A percentile compares a stretch with the other conserved stretches of the same genome.
Conservation (phyloP, 2,329 filamentous ascomycete species). For the Plenodomus biglobosus region DNA sequence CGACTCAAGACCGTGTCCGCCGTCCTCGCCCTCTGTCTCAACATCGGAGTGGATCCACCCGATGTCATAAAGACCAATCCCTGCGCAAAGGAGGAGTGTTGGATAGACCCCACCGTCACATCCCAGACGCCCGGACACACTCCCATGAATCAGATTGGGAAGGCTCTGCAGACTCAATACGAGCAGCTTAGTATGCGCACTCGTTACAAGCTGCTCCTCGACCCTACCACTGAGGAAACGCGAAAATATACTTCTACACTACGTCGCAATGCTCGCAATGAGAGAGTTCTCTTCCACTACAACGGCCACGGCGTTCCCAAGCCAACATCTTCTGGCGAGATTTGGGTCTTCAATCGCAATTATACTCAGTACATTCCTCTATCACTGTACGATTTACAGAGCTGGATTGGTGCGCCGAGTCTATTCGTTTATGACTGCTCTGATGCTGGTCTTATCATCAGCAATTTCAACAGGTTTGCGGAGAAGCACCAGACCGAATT, state of each 20-base stretch:
- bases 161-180: conserved; percentile 93
- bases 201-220: conserved; percentile 95
- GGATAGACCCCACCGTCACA: conserved; percentile 86
- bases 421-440: conserved; percentile 98
- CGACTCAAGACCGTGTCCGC: conserved; percentile 95
- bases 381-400: conserved; percentile 90
- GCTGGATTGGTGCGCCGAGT: conserved; percentile 92
- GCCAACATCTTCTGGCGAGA: conserved; percentile 91
- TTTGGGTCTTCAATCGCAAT: conserved; percentile 99
- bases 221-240: conserved; percentile 95
- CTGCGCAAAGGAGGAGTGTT: conserved; percentile 91
- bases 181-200: conserved; percentile 92
- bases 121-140: conserved; percentile 72
- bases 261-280: conserved; percentile 89
- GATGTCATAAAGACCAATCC: conserved; percentile 96
- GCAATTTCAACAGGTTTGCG: conserved; percentile 90
- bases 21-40: conserved; percentile 89
- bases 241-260: conserved; percentile 94
- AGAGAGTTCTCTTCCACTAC: conserved; percentile 96
- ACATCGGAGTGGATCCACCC: conserved; percentile 95
- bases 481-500: conserved; percentile 94
- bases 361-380: conserved; percentile 99
- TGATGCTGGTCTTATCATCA: conserved; percentile 91
- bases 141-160: conserved; percentile 90
- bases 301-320: conserved; percentile 97